These are phyloP conservation scores for Rhododendron mucronatum DNA, from an alignment of 148 eudicot species.

Conservation along the genomic window DNA sequence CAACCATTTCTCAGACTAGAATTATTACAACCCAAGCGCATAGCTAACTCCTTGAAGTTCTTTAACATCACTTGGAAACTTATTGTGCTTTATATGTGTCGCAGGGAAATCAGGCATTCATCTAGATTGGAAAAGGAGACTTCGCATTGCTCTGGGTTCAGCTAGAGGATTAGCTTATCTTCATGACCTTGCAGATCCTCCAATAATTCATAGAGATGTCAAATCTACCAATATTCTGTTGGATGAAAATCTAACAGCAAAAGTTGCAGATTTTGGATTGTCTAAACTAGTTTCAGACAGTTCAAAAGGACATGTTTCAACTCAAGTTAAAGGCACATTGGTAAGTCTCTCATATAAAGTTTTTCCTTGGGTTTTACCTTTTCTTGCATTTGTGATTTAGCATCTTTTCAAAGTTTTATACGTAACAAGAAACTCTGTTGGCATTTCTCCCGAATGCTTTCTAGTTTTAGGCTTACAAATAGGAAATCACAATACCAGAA, in stretches of 20 bases:
- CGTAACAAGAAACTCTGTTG: background rate
- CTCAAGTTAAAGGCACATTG: constrained; percentile 96
- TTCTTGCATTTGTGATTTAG: background rate
- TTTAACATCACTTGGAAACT: background rate
- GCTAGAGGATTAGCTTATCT: constrained; percentile 90
- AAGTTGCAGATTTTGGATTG: constrained; percentile 91
- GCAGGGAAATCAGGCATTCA: constrained; percentile 76
- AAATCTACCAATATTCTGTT: constrained; percentile 83
- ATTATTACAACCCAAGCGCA: background rate
- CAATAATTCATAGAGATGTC: constrained; percentile 91
- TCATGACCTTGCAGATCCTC: constrained; percentile 89
- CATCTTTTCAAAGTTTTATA: background rate
- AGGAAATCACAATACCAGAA: background rate
- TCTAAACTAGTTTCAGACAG: constrained; percentile 76
- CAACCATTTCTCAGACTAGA: background rate
- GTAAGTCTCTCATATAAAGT: constrained; percentile 8
- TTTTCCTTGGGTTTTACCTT: background rate
- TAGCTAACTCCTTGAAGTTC: background rate
- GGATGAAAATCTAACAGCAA: constrained; percentile 79
- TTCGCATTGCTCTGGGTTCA: constrained; percentile 79
- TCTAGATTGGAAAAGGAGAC: constrained; percentile 87
- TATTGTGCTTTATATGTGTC: background rate
- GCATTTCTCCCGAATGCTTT: background rate
- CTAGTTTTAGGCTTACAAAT: background rate
- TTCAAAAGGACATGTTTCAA: constrained; percentile 73